phyloP scores from a whole-genome alignment of 352 stramenopile genomes.

The Globisporangium canariense region DNA sequence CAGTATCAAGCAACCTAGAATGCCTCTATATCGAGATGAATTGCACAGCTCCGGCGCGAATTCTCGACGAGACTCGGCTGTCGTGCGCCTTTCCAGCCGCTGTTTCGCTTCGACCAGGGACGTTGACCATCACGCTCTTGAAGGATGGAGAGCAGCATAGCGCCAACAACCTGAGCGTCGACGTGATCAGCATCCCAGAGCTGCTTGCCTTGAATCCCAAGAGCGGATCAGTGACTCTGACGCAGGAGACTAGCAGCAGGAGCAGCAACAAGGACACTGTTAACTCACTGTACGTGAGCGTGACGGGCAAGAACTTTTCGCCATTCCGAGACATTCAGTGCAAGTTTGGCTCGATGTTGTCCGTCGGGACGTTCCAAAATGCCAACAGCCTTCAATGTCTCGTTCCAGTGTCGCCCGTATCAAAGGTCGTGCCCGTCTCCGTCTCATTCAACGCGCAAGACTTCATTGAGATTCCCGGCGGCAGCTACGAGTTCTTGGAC shows the following conservation, averaged over 20 bases:
- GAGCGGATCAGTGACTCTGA: conserved; percentile 9
- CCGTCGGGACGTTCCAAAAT: conserved; percentile 32
- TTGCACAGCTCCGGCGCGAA: conserved; percentile 21
- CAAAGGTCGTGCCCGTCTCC: conserved; percentile 23
- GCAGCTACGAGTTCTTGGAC: conserved; percentile 36
- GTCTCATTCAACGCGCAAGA: conserved; percentile 73
- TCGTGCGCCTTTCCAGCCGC: conserved; percentile 18
- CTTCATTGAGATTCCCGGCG: conserved; percentile 27
- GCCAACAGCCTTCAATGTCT: conserved; percentile 34
- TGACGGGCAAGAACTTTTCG: conserved; percentile 47
- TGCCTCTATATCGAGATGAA: conserved; percentile 32
- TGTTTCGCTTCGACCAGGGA: conserved; percentile 13
- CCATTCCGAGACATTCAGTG: conserved; percentile 35
- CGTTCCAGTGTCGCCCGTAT: conserved; percentile 28
- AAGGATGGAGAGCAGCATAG: conserved; percentile 23
- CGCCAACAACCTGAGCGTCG: conserved; percentile 23
- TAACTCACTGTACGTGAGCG: conserved; percentile 7
- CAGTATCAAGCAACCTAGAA: conserved; percentile 21
- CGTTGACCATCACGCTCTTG: conserved; percentile 18
- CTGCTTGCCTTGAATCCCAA: conserved; percentile 31
- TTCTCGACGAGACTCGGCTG: conserved; percentile 22
- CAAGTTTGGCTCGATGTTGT: conserved; percentile 27
- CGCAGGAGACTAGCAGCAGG: neutral
- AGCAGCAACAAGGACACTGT: neutral
- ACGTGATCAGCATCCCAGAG: conserved; percentile 26